Evolutionary conservation across 2,329 filamentous ascomycete species (phyloP), one percentile per base, ranked within the genome.

Genomic region (Hypoxylon rubiginosum): DNA sequence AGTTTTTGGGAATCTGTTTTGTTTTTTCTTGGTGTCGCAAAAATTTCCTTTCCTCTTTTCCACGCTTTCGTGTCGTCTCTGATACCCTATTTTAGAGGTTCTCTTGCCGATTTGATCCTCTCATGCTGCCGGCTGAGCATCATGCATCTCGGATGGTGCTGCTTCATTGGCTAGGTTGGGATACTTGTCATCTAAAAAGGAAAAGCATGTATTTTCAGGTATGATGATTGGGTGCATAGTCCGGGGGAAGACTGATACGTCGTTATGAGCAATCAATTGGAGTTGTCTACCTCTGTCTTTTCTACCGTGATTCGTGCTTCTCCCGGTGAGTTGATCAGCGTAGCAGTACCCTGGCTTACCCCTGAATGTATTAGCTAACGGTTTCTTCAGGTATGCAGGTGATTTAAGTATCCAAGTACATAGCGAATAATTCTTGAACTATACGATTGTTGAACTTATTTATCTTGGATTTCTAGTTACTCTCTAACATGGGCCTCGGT

Each of bases 71-170:
- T 48, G 24, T 60, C 59, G 28, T 68, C 65, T 70, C 39, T 61
- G 61, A 70, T 70, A 70, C 67, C 67, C 64, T 34, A 15, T 48
- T 67, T 57, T 68, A 64, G 67, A 70, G 62, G 57, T 66, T 54
- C 43, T 64, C 55, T 63, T 52, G 32, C 34, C 51, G 53, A 24
- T 36, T 24, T 53, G 36, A 45, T 21, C 45, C 21, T 39, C 26
- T 43, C 24, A 58, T 58, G 51, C 49, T 56, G 54, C 34, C 51
- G n/a, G 52, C 45, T 50, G 62, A 46, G 45, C 62, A 34, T 56
- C 56, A 49, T 63, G 56, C 58, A 55, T 68, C 17, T 32, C 63
- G 58, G 43, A 62, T 54, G 39, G 58, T 57, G 52, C 51, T 57
- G 52, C 58, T n/a, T 55, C 34, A 46, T 56, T 39, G 59, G 41